Evolutionary conservation across 768 basidiomycete genomes (phyloP).

Genomic region (Suillus ampliporus): DNA sequence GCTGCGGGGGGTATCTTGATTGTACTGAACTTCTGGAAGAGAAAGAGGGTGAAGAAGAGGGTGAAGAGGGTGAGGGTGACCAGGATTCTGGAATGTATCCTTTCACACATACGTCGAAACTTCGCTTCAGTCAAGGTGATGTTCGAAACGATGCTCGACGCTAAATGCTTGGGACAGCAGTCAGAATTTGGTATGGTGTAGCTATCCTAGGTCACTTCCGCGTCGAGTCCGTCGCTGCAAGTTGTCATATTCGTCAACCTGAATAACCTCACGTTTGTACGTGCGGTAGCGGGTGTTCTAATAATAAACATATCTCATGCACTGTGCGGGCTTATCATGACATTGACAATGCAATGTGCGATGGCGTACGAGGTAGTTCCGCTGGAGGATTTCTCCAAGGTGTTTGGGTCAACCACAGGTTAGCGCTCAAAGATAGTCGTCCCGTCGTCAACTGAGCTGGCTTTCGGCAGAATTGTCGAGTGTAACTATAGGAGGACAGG

Average conservation of each 20-base stretch:
- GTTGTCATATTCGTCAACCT: neutral
- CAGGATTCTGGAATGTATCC: neutral
- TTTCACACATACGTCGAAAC: neutral
- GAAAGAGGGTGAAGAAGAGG: conserved; percentile 19
- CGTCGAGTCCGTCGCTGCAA: neutral
- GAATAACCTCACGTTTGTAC: neutral
- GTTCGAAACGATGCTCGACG: neutral
- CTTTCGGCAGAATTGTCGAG: conserved; percentile 81
- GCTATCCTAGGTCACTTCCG: neutral
- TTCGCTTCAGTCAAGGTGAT: neutral
- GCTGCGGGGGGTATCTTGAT: conserved; percentile 58
- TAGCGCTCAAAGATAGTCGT: conserved; percentile 14
- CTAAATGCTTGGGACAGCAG: neutral
- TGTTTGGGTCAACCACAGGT: conserved; percentile 62
- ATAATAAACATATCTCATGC: conserved; percentile 4
- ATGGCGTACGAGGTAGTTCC: conserved; percentile 55
- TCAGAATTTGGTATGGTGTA: neutral
- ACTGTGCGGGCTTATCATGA: conserved; percentile 1
- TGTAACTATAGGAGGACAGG: conserved; percentile 76
- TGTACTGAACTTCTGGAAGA: conserved; percentile 48
- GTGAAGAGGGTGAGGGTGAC: neutral
- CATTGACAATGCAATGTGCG: conserved; percentile 4
- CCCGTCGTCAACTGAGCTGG: neutral
- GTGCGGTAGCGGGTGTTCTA: neutral
- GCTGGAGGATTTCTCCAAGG: conserved; percentile 50